Base-by-base conservation (phyloP, 1,139 yeast species). In the Debaryomyces udenii region DNA sequence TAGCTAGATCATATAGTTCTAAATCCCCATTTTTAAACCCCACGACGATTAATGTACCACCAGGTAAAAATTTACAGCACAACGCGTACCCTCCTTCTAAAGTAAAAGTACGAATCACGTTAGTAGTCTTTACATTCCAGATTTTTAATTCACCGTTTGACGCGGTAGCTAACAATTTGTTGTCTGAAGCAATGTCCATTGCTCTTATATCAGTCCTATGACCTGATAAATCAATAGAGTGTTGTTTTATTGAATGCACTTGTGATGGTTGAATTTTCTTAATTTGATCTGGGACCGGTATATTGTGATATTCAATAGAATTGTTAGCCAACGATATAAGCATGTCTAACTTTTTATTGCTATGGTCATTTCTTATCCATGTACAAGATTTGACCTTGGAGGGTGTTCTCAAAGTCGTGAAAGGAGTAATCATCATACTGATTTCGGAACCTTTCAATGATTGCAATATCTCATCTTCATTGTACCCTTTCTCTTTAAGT, bases 151-250 rank as follows among this genome's bases (percentile, higher is more conserved):
- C 79, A 9, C 98, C 97, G 55, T 90, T 89, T 1, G 97, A 86
- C 1, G 96, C 96, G 3, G 96, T 85, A 2, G 93, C 96, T 35
- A 91, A 68, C 49, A 93, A 68, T 56, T 81, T 82, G 57, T 84
- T 81, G 63, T 91, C 97, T 34, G 83, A 79, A 38, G 96, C 85
- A 29, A 94, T 72, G 50, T 90, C 91, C 59, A 88, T 69, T 4
- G 96, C 78, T 55, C 99, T 77, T 27, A 93, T 76, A 61, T 94
- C 99, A 3, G 88, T 80, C 59, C 97, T 80, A 58, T 91, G 97
- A 18, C 99, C 99, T 37, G 80, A 76, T 35, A 81, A 64, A 36
- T 90, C 96, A 27, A 93, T 72, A 1, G 82, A 64, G 54, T 79
- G 79, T 20, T 68, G 56, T 52, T 73, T 81, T 6, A 50, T 53